Percentiles rank a stretch among this genome's conserved stretches.
phyloP scores from a whole-genome alignment of 495 filamentous ascomycete species.

The Aspergillus wentii region DNA sequence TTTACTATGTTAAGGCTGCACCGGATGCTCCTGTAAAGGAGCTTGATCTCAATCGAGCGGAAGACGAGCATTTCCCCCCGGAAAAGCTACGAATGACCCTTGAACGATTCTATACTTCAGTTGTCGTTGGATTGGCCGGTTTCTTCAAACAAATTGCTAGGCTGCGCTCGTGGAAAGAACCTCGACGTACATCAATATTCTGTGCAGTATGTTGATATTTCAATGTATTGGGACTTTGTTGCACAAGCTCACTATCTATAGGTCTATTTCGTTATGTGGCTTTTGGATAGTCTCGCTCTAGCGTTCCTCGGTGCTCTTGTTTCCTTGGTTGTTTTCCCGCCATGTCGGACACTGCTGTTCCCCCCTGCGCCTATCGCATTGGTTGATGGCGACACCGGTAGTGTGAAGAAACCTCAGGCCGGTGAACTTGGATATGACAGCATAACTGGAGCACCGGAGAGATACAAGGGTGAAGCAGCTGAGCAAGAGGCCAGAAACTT shows the following conservation, averaged over 20 bases:
- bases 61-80: constrained; percentile 81
- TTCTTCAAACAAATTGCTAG: constrained; percentile 70
- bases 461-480: constrained; percentile 78
- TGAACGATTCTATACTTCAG: constrained; percentile 79
- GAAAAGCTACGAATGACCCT: constrained; percentile 77
- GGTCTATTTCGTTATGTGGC: constrained; percentile 72
- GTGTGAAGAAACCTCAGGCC: constrained; percentile 61
- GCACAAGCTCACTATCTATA: constrained; percentile 20
- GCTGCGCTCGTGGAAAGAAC: constrained; percentile 78
- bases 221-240: too few relatives aligned
- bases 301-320: constrained; percentile 52
- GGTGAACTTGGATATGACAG: constrained; percentile 72
- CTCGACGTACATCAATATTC: constrained; percentile 63
- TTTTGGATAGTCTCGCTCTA: constrained; percentile 63
- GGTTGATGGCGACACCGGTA: constrained; percentile 55
- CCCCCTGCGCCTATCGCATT: constrained; percentile 64
- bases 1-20: constrained; percentile 77
- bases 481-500: constrained; percentile 82
- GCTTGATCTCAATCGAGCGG: constrained; percentile 77
- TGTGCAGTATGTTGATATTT: constrained; percentile 54
- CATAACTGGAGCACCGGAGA: constrained; percentile 75
- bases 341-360: constrained; percentile 59
- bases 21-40: constrained; percentile 48
- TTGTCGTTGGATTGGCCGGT: constrained; percentile 60
- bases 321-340: constrained; percentile 62